Conservation (phyloP, 1,139 yeast genomes). For the Candida buenavistaensis region DNA sequence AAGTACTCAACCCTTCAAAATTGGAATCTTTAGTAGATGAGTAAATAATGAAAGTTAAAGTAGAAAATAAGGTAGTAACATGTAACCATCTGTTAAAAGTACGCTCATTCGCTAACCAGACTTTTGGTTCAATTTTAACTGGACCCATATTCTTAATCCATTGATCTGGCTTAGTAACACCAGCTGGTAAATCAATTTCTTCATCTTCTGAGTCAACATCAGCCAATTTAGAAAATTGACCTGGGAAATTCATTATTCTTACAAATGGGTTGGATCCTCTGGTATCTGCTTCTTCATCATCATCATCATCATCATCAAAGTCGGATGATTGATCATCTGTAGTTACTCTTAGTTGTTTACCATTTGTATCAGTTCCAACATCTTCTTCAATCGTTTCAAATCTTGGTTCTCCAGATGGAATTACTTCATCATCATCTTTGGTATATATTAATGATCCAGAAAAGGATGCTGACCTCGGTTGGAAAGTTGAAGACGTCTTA, state of each 20-base stretch:
- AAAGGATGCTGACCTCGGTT: conserved; percentile 42
- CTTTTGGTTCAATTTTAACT: conserved; percentile 92
- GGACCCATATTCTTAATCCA: conserved; percentile 90
- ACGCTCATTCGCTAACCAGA: conserved; percentile 97
- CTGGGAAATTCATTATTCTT: conserved; percentile 28
- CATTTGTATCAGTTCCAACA: conserved; percentile 10
- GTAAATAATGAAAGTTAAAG: conserved; percentile 82
- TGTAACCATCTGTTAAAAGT: conserved; percentile 96
- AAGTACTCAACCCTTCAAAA: conserved; percentile 54
- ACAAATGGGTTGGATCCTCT: conserved; percentile 17
- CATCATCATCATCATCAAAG: conserved; percentile 41
- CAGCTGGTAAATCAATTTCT: conserved; percentile 83
- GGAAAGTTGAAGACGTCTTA: conserved; percentile 29
- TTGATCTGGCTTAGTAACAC: conserved; percentile 78
- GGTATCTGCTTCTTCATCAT: conserved; percentile 34
- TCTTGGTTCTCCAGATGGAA: conserved; percentile 12
- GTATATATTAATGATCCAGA: conserved; percentile 35
- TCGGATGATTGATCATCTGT: conserved; percentile 17
- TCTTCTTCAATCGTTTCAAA: conserved; percentile 13
- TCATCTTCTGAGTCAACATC: conserved; percentile 84
- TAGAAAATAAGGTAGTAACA: conserved; percentile 84
- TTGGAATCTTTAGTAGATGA: conserved; percentile 70
- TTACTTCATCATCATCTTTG: conserved; percentile 12
- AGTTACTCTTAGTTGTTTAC: conserved; percentile 6
- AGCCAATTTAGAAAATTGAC: conserved; percentile 37